Evolutionary conservation across 1,284 basidiomycete genomes (phyloP).

Genomic region (Austroboletus niveus): DNA sequence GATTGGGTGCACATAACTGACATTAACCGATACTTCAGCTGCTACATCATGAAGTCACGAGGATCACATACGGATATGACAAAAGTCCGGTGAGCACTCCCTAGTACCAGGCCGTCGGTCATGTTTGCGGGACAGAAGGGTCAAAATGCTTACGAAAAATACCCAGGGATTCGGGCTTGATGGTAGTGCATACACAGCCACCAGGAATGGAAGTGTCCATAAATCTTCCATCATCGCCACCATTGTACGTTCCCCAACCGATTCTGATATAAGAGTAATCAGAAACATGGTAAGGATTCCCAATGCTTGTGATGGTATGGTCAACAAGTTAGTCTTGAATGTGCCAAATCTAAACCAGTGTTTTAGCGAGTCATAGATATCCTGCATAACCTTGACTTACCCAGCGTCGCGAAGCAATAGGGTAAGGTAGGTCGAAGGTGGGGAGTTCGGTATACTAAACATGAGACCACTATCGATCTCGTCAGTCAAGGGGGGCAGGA

Average conservation of each 20-base stretch:
- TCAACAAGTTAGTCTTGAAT: conserved; percentile 58
- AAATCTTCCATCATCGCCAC: conserved; percentile 48
- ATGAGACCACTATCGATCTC: conserved; percentile 35
- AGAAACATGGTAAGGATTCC: conserved; percentile 43
- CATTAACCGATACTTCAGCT: too few relatives aligned
- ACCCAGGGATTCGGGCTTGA: conserved; percentile 47
- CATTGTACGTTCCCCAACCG: conserved; percentile 43
- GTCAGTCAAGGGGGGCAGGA: background rate
- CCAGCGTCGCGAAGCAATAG: conserved; percentile 59
- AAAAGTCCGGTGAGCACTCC: conserved; percentile 14
- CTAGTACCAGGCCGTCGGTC: conserved; percentile 9
- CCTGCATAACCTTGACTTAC: conserved; percentile 16
- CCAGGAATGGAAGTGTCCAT: conserved; percentile 49
- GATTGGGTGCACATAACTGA: conserved; percentile 36
- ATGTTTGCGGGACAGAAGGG: too few relatives aligned
- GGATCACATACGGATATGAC: conserved; percentile 28
- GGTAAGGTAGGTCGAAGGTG: conserved; percentile 38
- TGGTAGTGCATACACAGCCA: conserved; percentile 48
- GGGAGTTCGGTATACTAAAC: conserved; percentile 47
- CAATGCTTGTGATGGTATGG: conserved; percentile 49
- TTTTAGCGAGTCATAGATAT: background rate
- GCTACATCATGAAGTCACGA: background rate
- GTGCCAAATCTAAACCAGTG: conserved; percentile 49
- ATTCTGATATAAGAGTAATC: conserved; percentile 45
- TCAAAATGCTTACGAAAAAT: conserved; percentile 36